Base-by-base conservation (phyloP, 306 rosid species). In the Cyamopsis tetragonoloba region DNA sequence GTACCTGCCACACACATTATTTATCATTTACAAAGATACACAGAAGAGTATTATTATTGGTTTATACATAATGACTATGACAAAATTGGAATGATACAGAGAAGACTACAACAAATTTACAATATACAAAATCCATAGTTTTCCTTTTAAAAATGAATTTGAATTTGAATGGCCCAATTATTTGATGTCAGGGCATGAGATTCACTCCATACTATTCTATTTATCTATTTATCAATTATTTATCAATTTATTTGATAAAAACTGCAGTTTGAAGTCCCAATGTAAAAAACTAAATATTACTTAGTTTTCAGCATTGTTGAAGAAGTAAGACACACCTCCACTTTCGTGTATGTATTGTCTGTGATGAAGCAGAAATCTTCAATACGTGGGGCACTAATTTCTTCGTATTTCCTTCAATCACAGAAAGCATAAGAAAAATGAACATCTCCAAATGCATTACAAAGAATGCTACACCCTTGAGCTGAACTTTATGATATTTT, bases 291-390 rank as follows among this genome's bases (percentile, higher is more conserved):
- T 55, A 55, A 1, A 17, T 28, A 17, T 31, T 28, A 19, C 39
- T 28, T 30, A 15, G 8, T 9, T 4, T 57, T 12, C 75, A 31
- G 13, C 62, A 54, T 37, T 28, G 48, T 26, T 18, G 26, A 64
- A 80, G 38, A 42, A 79, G 71, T 26, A 61, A 14, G 59, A 57
- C 54, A 14, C 71, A 87, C 99, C 96, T 91, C 91, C 51, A 18
- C 85, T 87, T 87, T 87, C 28, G 83, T 73, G 86, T 88, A 95
- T 62, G 99, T 87, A 75, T 79, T 87, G 73, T 91, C 99, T 2
- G 99, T 91, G 76, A 95, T 88, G 82, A 80, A 68, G 80, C 99
- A 95, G 66, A 91, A 95, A 8, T 91, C 99, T 79, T 88, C 95
- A 47, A 89, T 85, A 15, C 80, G 86, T 0, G 96, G 99, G 32